Base-by-base conservation (phyloP, 192 early-diverging fungal genomes). In the Polychytrium aggregatum region DNA sequence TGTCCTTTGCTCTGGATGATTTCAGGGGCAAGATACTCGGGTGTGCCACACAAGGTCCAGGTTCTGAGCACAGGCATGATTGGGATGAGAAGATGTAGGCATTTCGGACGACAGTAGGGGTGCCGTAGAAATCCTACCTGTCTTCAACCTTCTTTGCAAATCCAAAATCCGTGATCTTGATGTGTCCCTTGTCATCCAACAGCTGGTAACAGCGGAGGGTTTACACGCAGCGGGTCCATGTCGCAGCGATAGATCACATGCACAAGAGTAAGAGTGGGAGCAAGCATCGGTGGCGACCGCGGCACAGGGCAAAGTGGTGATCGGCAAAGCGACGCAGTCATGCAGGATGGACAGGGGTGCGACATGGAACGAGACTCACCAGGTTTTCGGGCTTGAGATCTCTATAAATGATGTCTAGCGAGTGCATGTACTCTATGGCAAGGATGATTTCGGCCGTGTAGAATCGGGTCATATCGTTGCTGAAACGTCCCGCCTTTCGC, bases 101-200 rank as follows among this genome's bases (percentile, higher is more conserved):
- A 13, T 28, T 13, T 40, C 7, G 20, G 33, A 41, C 8, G 1
- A n/a, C 51, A 52, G 14, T 20, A 26, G 18, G 26, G 39, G 33
- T 14, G 9, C n/a, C 30, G 9, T 11, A 5, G 4, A 52, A 27
- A 43, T 0, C 44, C 83, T 83, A 58, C 84, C 82, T 48, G 41
- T 74, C 72, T 17, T 75, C 76, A 26, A 97, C 87, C 21, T 77
- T 82, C 70, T 97, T 97, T 48, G 92, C 90, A 72, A 97, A 97
- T 2, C 94, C 94, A 76, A 97, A 97, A 68, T 97, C 92, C 1
- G 94, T 86, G 48, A 97, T 90, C 57, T 97, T 97, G 69, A 97
- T 82, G 62, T 97, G 87, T 3, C 94, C 94, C 39, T 76, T 60
- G 10, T 78, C 75, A 62, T 93, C 92, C 33, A 97, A 63, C 38